Evolutionary conservation across 495 filamentous ascomycete species (phyloP).

Genomic region (Chaetomidium leptoderma): DNA sequence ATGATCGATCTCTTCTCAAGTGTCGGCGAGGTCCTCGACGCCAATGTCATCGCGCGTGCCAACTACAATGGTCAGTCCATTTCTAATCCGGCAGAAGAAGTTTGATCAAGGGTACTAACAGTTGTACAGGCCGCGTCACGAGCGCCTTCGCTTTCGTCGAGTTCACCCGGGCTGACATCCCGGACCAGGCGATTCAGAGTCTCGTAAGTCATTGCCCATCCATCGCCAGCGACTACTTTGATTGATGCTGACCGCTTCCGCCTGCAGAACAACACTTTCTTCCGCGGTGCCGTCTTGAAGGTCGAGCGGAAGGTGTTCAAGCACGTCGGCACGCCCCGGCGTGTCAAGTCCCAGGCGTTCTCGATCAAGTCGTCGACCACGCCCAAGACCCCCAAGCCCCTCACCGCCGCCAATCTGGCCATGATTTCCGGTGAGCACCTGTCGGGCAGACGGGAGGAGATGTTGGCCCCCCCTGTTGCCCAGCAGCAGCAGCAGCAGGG

Average conservation of each 20-base stretch:
- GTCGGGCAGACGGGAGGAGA: background rate
- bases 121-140: background rate
- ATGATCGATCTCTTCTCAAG: slow-evolving; percentile 36
- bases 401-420: slow-evolving; percentile 2
- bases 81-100: background rate
- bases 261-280: background rate
- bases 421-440: background rate
- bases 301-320: slow-evolving; percentile 23
- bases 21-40: slow-evolving; percentile 40
- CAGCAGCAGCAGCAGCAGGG: no score
- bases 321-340: slow-evolving; percentile 2
- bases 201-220: slow-evolving; percentile 16
- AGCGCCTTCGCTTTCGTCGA: slow-evolving; percentile 54
- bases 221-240: no score
- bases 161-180: slow-evolving; percentile 37
- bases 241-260: slow-evolving; percentile 11
- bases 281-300: slow-evolving; percentile 13
- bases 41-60: slow-evolving; percentile 37
- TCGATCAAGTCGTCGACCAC: background rate
- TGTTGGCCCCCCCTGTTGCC: background rate
- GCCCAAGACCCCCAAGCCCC: slow-evolving; percentile 9
- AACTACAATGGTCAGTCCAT: slow-evolving; percentile 29
- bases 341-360: slow-evolving; percentile 20
- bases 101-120: slow-evolving; percentile 15
- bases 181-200: slow-evolving; percentile 35